Evolutionary conservation across 768 basidiomycete species (phyloP).

Genomic region (Leccinum rimulosum): DNA sequence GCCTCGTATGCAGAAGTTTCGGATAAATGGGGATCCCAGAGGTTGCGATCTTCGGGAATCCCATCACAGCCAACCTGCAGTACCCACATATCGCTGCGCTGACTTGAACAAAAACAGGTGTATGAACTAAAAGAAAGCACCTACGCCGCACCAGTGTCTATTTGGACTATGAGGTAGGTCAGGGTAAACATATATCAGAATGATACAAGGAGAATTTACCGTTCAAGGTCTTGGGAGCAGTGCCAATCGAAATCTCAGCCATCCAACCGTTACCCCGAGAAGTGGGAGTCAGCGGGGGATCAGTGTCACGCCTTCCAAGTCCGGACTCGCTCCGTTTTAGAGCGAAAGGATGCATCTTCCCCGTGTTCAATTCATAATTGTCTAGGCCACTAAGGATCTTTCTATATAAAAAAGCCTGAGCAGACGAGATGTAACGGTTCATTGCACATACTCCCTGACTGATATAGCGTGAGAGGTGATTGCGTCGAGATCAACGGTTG

Average conservation of each 20-base stretch:
- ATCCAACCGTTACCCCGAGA: no score
- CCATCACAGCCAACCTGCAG: no score
- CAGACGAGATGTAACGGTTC: not conserved
- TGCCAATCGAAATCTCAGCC: not conserved
- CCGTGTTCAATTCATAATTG: not conserved
- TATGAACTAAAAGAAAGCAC: no score
- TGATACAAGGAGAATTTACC: not conserved
- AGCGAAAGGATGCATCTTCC: not conserved
- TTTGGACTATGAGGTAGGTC: not conserved
- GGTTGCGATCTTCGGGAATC: no score
- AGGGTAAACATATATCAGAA: not conserved
- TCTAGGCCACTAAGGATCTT: not conserved
- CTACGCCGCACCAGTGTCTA: no score
- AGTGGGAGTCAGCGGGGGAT: not conserved
- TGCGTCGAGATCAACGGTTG: not conserved
- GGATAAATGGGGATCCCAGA: no score
- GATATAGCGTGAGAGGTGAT: not conserved
- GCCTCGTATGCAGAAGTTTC: no score
- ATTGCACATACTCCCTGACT: not conserved
- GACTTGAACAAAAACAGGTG: no score
- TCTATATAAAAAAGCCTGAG: not conserved
- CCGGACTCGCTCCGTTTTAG: not conserved
- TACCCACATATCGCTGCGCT: no score
- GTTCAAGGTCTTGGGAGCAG: not conserved
- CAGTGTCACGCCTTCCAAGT: not conserved